Conservation (phyloP, 768 basidiomycete species). For the Podaxis rugospora region DNA sequence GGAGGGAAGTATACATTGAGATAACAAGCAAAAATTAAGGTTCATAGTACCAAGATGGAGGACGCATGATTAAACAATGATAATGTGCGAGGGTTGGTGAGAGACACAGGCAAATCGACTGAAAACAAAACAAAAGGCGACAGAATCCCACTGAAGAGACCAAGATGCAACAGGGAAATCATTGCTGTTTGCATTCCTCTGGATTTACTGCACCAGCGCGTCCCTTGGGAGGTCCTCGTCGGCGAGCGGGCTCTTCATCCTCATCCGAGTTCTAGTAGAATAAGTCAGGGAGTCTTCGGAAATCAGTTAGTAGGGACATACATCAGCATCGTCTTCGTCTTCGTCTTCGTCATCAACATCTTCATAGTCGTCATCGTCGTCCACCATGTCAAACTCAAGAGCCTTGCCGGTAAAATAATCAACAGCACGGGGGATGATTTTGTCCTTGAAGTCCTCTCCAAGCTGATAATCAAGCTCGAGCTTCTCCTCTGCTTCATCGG, state of each 20-base stretch:
- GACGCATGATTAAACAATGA: neutral
- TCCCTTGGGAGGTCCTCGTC: constrained; percentile 56
- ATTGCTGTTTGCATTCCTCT: constrained; percentile 94
- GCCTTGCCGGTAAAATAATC: constrained; percentile 99
- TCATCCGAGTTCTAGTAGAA: constrained; percentile 59
- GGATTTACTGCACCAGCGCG: constrained; percentile 58
- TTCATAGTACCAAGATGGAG: neutral
- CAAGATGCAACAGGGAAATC: constrained; percentile 4
- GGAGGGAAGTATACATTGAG: neutral
- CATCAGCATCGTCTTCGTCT: constrained; percentile 43
- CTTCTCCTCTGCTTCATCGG: constrained; percentile 88
- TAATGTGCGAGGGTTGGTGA: neutral
- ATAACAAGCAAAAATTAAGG: neutral
- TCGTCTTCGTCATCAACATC: constrained; percentile 60
- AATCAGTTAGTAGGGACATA: constrained; percentile 29
- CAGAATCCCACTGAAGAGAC: neutral
- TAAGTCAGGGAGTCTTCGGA: neutral
- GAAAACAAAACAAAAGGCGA: neutral
- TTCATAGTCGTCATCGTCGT: constrained; percentile 56
- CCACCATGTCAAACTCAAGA: constrained; percentile 70
- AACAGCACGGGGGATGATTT: constrained; percentile 91
- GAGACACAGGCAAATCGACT: neutral
- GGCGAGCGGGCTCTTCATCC: constrained; percentile 51
- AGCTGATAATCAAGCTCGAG: constrained; percentile 97
- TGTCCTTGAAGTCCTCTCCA: constrained; percentile 97